phyloP scores from a whole-genome alignment of 2,329 filamentous ascomycete genomes.

The Bipolaris bicolor region DNA sequence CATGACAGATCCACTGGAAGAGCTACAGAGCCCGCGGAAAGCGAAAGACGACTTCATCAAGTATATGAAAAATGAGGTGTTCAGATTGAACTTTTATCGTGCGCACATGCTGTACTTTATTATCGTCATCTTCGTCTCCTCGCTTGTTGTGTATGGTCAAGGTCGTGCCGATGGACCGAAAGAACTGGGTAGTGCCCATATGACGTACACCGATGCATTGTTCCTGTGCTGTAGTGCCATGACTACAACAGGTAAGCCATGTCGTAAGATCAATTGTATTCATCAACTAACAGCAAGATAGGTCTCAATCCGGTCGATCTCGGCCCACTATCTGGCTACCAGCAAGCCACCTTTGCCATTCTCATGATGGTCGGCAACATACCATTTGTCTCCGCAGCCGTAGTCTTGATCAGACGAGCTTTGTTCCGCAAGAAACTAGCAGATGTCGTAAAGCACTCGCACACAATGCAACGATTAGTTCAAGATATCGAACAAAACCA shows the following conservation, averaged over 20 bases:
- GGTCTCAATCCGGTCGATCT: conserved; percentile 38
- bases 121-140: conserved; percentile 33
- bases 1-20: conserved; percentile 27
- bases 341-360: conserved; percentile 36
- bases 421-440: conserved; percentile 37
- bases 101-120: conserved; percentile 43
- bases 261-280: background rate
- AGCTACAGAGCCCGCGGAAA: conserved; percentile 24
- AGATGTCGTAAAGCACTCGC: conserved; percentile 36
- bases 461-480: conserved; percentile 31
- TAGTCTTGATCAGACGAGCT: conserved; percentile 34
- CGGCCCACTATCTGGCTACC: conserved; percentile 33
- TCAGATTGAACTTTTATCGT: conserved; percentile 32
- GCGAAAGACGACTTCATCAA: conserved; percentile 26
- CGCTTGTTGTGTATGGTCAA: conserved; percentile 38
- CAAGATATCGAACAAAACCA: conserved; percentile 34
- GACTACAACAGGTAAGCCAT: conserved; percentile 35
- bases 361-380: conserved; percentile 40
- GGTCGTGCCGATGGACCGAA: conserved; percentile 33
- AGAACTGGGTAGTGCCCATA: conserved; percentile 20
- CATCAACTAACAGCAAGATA: conserved; percentile 6
- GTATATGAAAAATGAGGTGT: conserved; percentile 26
- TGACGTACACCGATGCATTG: conserved; percentile 37
- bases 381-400: conserved; percentile 38
- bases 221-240: conserved; percentile 41